Evolutionary conservation across 2,329 filamentous ascomycete species (phyloP).

Genomic region (Lomentospora prolificans): DNA sequence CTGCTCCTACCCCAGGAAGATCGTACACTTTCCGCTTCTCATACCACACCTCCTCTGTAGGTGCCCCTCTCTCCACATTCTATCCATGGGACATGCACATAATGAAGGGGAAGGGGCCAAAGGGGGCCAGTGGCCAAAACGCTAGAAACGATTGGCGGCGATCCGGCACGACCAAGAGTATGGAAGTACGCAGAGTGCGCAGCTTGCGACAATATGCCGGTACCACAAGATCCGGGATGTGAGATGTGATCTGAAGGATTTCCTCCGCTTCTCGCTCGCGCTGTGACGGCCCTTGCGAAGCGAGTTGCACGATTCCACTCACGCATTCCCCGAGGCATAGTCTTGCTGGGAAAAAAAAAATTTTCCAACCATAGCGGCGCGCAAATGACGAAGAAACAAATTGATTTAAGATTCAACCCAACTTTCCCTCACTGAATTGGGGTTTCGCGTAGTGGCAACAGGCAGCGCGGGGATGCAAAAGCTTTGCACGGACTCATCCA

Average conservation of each 20-base stretch:
- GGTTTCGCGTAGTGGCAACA: background rate
- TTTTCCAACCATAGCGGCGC: too few relatives aligned
- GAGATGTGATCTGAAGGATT: background rate
- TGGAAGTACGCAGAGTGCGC: background rate
- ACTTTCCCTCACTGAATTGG: background rate
- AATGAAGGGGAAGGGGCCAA: background rate
- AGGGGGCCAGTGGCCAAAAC: background rate
- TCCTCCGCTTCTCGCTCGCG: background rate
- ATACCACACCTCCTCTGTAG: background rate
- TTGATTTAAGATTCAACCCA: too few relatives aligned
- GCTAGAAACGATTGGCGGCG: constrained; percentile 3
- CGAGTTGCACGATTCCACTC: background rate
- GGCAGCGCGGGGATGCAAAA: background rate
- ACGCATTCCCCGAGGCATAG: background rate
- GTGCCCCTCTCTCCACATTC: background rate
- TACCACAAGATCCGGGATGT: background rate
- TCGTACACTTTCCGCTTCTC: background rate
- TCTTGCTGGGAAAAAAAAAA: too few relatives aligned
- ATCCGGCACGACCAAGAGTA: background rate
- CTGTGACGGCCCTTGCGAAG: background rate
- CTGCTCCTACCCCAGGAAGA: background rate
- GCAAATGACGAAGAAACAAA: too few relatives aligned
- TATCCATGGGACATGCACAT: background rate
- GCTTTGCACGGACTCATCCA: constrained; percentile 1
- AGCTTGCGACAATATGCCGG: background rate